Conservation (phyloP, 2,329 filamentous ascomycete species). For the Colletotrichum lupini region DNA sequence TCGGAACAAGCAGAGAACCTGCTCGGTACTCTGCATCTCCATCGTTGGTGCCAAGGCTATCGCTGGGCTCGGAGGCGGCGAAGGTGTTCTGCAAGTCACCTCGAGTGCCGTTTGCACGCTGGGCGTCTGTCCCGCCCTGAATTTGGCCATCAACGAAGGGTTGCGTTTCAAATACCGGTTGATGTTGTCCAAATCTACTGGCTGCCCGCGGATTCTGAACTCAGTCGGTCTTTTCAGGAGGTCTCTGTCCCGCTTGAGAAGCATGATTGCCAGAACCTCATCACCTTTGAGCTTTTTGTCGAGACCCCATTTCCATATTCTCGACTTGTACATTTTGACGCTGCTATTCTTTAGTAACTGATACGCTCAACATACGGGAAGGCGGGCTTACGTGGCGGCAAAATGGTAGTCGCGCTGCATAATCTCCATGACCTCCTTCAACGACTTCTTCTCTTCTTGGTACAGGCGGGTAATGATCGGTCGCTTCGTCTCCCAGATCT, state of each 20-base stretch:
- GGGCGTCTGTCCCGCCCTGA: conserved; percentile 44
- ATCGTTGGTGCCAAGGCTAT: conserved; percentile 37
- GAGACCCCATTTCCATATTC: conserved; percentile 54
- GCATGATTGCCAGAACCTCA: conserved; percentile 52
- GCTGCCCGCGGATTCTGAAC: conserved; percentile 51
- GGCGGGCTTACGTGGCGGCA: conserved; percentile 49
- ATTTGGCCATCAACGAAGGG: conserved; percentile 46
- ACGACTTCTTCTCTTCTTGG: conserved; percentile 52
- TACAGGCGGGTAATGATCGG: conserved; percentile 51
- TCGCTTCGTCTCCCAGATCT: conserved; percentile 48
- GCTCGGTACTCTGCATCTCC: conserved; percentile 41
- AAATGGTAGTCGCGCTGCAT: conserved; percentile 51
- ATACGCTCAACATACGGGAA: not conserved
- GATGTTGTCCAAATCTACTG: conserved; percentile 52
- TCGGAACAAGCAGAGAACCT: conserved; percentile 42
- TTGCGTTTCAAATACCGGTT: conserved; percentile 53
- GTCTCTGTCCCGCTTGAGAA: conserved; percentile 50
- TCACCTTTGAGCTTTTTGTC: conserved; percentile 55
- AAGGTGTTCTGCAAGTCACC: conserved; percentile 46
- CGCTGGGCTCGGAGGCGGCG: conserved; percentile 39
- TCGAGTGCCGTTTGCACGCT: conserved; percentile 45
- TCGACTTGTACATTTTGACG: conserved; percentile 56
- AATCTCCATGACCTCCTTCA: conserved; percentile 53
- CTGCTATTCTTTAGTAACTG: conserved; percentile 38
- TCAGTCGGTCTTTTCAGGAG: conserved; percentile 46